Evolutionary conservation across 202 grass and related monocot species (phyloP).

Genomic region (Zizania palustris): DNA sequence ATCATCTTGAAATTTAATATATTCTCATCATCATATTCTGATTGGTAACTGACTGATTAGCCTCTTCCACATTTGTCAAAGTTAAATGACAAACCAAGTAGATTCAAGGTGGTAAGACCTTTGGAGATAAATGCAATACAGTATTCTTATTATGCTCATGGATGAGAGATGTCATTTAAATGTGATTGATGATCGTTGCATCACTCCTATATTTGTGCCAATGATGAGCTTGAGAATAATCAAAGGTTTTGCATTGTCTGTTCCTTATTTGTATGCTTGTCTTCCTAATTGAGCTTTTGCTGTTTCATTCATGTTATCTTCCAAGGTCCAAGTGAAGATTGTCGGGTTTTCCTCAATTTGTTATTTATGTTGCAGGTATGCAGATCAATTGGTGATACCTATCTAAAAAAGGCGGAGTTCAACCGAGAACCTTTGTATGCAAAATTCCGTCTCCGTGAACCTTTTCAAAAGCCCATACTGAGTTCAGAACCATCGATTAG

Average conservation of each 20-base stretch:
- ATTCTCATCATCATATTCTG: background rate
- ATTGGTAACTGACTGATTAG: conserved; percentile 6
- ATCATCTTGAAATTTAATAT: background rate
- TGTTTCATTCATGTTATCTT: background rate
- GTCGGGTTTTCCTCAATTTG: conserved; percentile 7
- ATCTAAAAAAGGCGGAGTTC: conserved; percentile 89
- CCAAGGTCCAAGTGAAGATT: conserved; percentile 3
- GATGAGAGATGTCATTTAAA: background rate
- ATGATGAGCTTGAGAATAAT: conserved; percentile 4
- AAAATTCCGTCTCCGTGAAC: conserved; percentile 79
- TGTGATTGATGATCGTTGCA: conserved; percentile 1
- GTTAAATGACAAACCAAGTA: conserved; percentile 24
- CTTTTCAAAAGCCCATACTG: conserved; percentile 85
- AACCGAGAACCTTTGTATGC: conserved; percentile 76
- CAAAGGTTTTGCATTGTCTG: background rate
- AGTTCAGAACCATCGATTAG: conserved; percentile 83
- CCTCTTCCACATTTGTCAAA: background rate
- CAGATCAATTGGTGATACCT: conserved; percentile 91
- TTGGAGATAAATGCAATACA: background rate
- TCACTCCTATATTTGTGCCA: background rate
- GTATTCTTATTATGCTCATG: background rate
- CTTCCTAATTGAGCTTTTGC: background rate
- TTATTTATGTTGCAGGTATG: conserved; percentile 63
- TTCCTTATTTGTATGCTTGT: background rate
- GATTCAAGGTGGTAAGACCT: background rate